Evolutionary conservation across 345 rosid species (phyloP).

Genomic region (Raphanus sativus): DNA sequence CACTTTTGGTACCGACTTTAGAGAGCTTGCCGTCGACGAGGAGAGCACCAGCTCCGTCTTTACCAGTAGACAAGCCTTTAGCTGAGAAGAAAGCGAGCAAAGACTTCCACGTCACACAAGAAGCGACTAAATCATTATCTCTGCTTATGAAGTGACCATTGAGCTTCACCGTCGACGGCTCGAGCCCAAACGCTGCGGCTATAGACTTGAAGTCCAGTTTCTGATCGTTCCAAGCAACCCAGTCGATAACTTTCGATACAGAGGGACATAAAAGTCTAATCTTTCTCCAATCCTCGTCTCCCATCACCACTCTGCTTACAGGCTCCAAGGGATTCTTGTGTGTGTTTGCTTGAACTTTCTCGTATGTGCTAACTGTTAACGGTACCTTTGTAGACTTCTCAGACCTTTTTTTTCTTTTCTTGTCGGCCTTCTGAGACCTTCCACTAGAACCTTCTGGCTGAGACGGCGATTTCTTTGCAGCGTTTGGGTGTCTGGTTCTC

Average conservation of each 20-base stretch:
- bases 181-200: slow-evolving; percentile 64
- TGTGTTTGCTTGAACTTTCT: not conserved
- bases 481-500: not conserved
- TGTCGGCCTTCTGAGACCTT: not conserved
- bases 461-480: not conserved
- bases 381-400: slow-evolving; percentile 12
- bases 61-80: slow-evolving; percentile 75
- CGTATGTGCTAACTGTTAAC: slow-evolving; percentile 8
- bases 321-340: not conserved
- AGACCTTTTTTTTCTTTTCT: not conserved
- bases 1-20: slow-evolving; percentile 62
- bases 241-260: slow-evolving; percentile 42
- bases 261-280: slow-evolving; percentile 68
- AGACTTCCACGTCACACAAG: slow-evolving; percentile 80
- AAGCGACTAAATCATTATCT: slow-evolving; percentile 59
- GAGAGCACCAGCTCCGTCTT: slow-evolving; percentile 48
- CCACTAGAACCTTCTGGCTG: slow-evolving; percentile 17
- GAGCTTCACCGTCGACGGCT: slow-evolving; percentile 69
- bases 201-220: slow-evolving; percentile 69
- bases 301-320: slow-evolving; percentile 24
- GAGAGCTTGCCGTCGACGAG: slow-evolving; percentile 69
- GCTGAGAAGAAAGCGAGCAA: slow-evolving; percentile 72
- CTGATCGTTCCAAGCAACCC: slow-evolving; percentile 54
- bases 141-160: slow-evolving; percentile 86
- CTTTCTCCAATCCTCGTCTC: slow-evolving; percentile 35